phyloP scores from a whole-genome alignment of 139 green algal genomes.

The Gonium pectorale region DNA sequence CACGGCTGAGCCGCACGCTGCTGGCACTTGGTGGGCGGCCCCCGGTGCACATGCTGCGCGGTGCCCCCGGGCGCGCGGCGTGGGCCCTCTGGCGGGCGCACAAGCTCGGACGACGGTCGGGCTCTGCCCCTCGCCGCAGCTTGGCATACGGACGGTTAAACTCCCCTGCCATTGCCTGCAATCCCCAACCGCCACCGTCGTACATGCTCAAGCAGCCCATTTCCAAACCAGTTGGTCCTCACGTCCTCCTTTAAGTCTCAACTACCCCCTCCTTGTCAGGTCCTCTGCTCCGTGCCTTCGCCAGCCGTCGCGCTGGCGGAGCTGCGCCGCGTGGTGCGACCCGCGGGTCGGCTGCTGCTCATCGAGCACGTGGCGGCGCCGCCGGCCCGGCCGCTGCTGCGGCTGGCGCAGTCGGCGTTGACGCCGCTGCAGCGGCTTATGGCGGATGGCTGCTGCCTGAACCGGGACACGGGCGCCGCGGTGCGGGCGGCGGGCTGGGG shows the following conservation, averaged over 20 bases:
- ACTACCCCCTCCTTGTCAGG: slow-evolving; percentile 30
- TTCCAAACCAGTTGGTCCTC: too few species aligned
- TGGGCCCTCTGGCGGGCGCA: too few species aligned
- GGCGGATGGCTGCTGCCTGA: slow-evolving; percentile 79
- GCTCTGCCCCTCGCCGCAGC: too few species aligned
- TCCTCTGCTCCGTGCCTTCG: slow-evolving; percentile 75
- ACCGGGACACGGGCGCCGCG: slow-evolving; percentile 60
- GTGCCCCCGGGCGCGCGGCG: too few species aligned
- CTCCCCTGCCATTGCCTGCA: too few species aligned
- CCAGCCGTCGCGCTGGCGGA: slow-evolving; percentile 61
- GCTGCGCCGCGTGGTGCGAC: slow-evolving; percentile 67
- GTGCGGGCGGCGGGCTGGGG: slow-evolving; percentile 53
- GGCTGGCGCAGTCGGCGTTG: slow-evolving; percentile 65
- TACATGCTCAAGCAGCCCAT: too few species aligned
- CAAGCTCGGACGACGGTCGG: too few species aligned
- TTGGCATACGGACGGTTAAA: too few species aligned
- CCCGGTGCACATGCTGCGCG: too few species aligned
- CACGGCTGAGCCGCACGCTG: too few species aligned
- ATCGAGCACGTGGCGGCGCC: slow-evolving; percentile 77
- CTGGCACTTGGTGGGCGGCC: too few species aligned
- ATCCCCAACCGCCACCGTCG: too few species aligned
- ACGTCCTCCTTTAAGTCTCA: not conserved
- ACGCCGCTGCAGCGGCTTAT: slow-evolving; percentile 73
- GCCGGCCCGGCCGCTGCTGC: slow-evolving; percentile 32
- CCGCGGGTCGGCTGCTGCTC: slow-evolving; percentile 71